A percentile compares a stretch with the other conserved stretches of the same genome.
Conservation (phyloP, 257 asterid species). For the Galeopsis tetrahit region DNA sequence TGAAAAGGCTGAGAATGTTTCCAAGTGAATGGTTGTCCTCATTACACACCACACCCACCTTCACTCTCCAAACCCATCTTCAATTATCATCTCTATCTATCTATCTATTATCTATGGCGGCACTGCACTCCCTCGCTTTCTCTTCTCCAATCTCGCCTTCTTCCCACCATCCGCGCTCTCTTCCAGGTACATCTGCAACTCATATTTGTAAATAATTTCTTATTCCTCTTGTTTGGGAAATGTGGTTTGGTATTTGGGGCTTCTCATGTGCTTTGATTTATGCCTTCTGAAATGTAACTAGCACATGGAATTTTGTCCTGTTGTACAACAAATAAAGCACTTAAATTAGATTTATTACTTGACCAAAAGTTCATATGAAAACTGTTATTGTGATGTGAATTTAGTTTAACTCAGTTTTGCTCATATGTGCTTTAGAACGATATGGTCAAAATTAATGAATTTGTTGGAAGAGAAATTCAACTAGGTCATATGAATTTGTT, state of each 20-base stretch:
- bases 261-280: background rate
- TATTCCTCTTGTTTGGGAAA: background rate
- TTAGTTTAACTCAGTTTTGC: too few species aligned
- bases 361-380: too few species aligned
- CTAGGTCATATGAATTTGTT: too few species aligned
- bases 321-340: too few species aligned
- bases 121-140: constrained; percentile 67
- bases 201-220: background rate
- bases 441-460: background rate
- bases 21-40: constrained; percentile 70
- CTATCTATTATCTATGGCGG: constrained; percentile 53
- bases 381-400: too few species aligned
- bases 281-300: background rate
- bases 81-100: constrained; percentile 33
- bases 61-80: constrained; percentile 34
- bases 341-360: background rate
- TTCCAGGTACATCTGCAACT: constrained; percentile 47
- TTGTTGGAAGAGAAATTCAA: too few species aligned
- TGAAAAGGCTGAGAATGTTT: constrained; percentile 40
- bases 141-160: constrained; percentile 57
- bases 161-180: constrained; percentile 50
- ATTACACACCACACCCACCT: constrained; percentile 54
- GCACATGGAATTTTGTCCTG: background rate
- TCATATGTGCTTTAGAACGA: background rate
- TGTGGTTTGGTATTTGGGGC: constrained; percentile 17